A percentile compares a stretch with the other conserved stretches of the same genome.
Evolutionary conservation across 208 protist genomes (phyloP).

Genomic region (Leptomonas seymouri): DNA sequence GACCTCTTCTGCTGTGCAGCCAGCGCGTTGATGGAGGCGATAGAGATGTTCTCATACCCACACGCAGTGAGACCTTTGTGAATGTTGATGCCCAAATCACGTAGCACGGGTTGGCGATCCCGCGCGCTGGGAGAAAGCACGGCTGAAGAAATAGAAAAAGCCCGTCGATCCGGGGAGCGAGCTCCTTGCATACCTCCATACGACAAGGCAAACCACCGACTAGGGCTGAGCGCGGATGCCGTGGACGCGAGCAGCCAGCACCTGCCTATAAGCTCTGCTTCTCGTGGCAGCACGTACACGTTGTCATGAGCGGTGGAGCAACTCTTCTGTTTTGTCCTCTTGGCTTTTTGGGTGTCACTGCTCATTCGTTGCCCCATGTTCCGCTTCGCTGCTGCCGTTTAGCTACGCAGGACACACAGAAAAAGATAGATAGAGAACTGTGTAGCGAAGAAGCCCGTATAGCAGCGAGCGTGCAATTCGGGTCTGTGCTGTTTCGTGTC

Average conservation of each 20-base stretch:
- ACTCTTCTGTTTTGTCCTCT: background rate
- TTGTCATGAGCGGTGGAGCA: background rate
- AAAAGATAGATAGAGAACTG: too few species aligned
- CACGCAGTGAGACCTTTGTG: constrained; percentile 13
- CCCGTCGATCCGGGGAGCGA: background rate
- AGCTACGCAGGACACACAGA: too few species aligned
- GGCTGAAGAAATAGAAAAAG: constrained; percentile 17
- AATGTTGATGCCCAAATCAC: constrained; percentile 3
- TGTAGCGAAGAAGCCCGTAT: too few species aligned
- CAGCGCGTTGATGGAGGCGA: background rate
- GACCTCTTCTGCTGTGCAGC: constrained; percentile 2
- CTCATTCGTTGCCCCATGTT: constrained; percentile 17
- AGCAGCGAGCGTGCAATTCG: too few species aligned
- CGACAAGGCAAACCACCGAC: constrained; percentile 29
- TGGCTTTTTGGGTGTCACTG: constrained; percentile 2
- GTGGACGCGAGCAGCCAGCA: constrained; percentile 38
- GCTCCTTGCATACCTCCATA: background rate
- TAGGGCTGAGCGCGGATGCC: constrained; percentile 31
- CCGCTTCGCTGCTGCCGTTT: background rate
- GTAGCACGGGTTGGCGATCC: constrained; percentile 22
- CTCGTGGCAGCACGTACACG: constrained; percentile 6
- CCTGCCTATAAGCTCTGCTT: constrained; percentile 24
- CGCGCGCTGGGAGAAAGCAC: constrained; percentile 1
- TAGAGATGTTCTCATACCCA: constrained; percentile 8
- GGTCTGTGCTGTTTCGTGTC: too few species aligned